Evolutionary conservation across 108 stramenopile genomes (phyloP).

Genomic region (Discostella pseudostelligera): DNA sequence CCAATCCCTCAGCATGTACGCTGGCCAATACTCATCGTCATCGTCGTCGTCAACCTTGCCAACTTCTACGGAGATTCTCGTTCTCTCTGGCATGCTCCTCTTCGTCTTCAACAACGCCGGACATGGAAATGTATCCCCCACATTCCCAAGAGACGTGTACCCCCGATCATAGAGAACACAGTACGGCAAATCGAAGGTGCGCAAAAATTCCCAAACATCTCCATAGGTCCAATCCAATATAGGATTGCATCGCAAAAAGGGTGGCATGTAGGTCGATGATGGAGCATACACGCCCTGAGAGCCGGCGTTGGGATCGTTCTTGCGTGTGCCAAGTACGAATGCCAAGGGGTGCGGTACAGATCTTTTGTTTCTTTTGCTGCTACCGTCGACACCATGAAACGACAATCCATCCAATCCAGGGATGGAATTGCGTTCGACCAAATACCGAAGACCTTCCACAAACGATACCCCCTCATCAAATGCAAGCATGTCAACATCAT

Average conservation of each 20-base stretch:
- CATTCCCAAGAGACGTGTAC: conserved; percentile 94
- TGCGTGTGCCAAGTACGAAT: conserved; percentile 95
- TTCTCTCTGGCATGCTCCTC: neutral
- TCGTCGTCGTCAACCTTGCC: neutral
- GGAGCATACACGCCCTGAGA: conserved; percentile 79
- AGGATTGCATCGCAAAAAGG: conserved; percentile 97
- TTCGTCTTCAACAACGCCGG: conserved; percentile 73
- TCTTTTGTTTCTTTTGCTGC: too few relatives aligned
- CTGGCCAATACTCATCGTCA: conserved; percentile 65
- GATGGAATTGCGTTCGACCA: conserved; percentile 60
- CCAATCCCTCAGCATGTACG: conserved; percentile 86
- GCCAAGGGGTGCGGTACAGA: conserved; percentile 57
- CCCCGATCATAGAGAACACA: conserved; percentile 95
- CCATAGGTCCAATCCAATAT: conserved; percentile 91
- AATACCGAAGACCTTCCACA: conserved; percentile 58
- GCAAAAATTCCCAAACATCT: conserved; percentile 92
- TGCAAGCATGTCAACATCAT: conserved; percentile 89
- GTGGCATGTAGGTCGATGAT: conserved; percentile 91
- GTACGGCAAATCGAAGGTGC: conserved; percentile 81
- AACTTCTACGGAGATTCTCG: too few relatives aligned
- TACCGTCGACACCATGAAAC: conserved; percentile 1
- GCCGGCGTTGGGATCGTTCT: conserved; percentile 92
- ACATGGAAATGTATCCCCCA: conserved; percentile 88
- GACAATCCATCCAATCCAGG: conserved; percentile 30
- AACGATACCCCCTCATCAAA: conserved; percentile 71